Evolutionary conservation across 225 moss, liverwort and hornwort species (phyloP), one percentile per base, ranked within the genome.

Genomic region (Thuidium tamariscinum): DNA sequence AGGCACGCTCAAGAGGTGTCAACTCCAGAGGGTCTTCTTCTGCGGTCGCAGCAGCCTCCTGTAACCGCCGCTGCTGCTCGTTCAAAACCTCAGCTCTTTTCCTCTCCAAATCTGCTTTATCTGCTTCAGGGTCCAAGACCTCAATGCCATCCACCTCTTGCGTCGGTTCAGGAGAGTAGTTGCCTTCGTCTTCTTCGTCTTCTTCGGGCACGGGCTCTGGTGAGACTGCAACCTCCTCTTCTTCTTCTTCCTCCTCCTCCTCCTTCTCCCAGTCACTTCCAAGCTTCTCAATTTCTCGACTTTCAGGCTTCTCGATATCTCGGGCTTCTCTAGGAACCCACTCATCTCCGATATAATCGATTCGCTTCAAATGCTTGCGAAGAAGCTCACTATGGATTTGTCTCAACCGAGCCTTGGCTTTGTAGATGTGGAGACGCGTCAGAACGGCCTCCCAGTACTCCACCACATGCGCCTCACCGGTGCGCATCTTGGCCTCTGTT

Each of bases 361-460:
- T 90, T 37, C 95, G 93, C 80, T 93, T 88, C 76, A 96, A 89
- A 86, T 98, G 96, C 92, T 96, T 94, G 41, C 95, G 94, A 80
- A 92, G 95, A 41, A 98, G 91, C 83, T 94, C 97, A 62, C 80
- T 87, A 90, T 98, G 97, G 74, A 98, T 98, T 86, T 98, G 94
- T 82, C 94, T 91, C 25, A 98, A 86, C 76, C 96, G 91, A 88
- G 96, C 96, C 93, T 98, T 98, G 29, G 97, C 98, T 86, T 97
- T 97, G 34, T 93, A 97, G 46, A 97, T 95, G 86, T 97, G 95
- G 56, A 97, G 95, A 62, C 97, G 94, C 86, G 93, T 97, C 26
- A 97, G 88, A 64, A 97, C 97, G 79, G 97, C 98, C 91, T 98
- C 98, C 97, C 96, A 96, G 85, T 97, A 98, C 89, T 98, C 98